Evolutionary conservation across 1,284 basidiomycete genomes (phyloP).

Genomic region (Cerioporus squamosus): DNA sequence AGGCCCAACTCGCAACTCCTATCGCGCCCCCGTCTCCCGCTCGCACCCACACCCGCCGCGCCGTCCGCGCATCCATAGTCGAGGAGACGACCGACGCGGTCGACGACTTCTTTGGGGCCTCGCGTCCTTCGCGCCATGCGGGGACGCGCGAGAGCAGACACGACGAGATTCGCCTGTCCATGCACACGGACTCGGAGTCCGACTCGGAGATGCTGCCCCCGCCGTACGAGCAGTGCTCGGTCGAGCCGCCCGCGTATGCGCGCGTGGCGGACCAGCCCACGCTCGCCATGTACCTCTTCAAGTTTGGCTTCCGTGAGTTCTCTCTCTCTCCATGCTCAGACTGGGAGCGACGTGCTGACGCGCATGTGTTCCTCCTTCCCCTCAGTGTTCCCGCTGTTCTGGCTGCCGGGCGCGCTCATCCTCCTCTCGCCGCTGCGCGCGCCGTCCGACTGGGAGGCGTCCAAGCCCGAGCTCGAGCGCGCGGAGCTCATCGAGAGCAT

Average conservation of each 20-base stretch:
- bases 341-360: neutral
- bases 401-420: slow-evolving; percentile 44
- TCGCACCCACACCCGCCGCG: slow-evolving; percentile 12
- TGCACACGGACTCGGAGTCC: slow-evolving; percentile 5
- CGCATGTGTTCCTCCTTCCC: neutral
- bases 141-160: slow-evolving; percentile 35
- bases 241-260: slow-evolving; percentile 30
- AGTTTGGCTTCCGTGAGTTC: slow-evolving; percentile 36
- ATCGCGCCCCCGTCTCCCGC: slow-evolving; percentile 4
- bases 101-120: slow-evolving; percentile 36
- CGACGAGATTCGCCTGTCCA: slow-evolving; percentile 22
- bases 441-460: slow-evolving; percentile 42
- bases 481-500: slow-evolving; percentile 39
- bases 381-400: slow-evolving; percentile 50
- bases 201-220: slow-evolving; percentile 15
- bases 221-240: slow-evolving; percentile 26
- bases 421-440: slow-evolving; percentile 42
- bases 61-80: slow-evolving; percentile 7
- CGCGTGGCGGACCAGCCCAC: slow-evolving; percentile 33
- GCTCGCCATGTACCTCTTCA: slow-evolving; percentile 39
- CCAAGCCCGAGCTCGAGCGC: slow-evolving; percentile 42
- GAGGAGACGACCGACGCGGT: slow-evolving; percentile 26
- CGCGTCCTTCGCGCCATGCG: slow-evolving; percentile 17
- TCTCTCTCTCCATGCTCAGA: neutral
- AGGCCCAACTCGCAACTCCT: slow-evolving; percentile 9